Percentiles rank a stretch among this genome's conserved stretches.
These are phyloP conservation scores for Chamaecyparis obtusa DNA, from an alignment of 75 land plant genomes.

Conservation along the genomic window DNA sequence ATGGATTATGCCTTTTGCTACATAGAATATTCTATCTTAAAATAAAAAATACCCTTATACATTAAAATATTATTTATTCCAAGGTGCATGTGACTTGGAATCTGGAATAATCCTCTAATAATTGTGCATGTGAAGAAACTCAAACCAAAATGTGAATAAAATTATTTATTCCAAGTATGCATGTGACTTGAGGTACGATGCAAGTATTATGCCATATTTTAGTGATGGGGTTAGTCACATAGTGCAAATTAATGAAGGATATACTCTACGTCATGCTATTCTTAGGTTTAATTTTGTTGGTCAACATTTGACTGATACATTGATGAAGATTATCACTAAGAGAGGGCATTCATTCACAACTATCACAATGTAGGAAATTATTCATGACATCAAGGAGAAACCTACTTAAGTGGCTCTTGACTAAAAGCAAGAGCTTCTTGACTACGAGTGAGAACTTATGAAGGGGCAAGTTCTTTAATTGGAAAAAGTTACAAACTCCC, in stretches of 20 bases:
- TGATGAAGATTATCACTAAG: constrained; percentile 58
- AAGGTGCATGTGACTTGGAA: too few species aligned
- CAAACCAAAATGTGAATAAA: too few species aligned
- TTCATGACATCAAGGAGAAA: constrained; percentile 46
- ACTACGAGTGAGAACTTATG: too few species aligned
- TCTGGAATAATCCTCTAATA: too few species aligned
- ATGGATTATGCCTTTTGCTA: too few species aligned
- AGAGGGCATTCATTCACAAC: constrained; percentile 63
- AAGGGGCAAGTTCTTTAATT: constrained; percentile 40
- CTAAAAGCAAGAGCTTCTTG: constrained; percentile 47
- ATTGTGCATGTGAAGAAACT: too few species aligned
- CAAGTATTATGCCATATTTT: too few species aligned
- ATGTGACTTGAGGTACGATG: too few species aligned
- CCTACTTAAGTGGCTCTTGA: constrained; percentile 47
- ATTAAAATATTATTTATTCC: too few species aligned
- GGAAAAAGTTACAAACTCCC: constrained; percentile 54
- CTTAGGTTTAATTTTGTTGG: constrained; percentile 57
- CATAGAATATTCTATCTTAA: too few species aligned
- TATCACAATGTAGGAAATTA: constrained; percentile 53
- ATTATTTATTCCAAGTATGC: too few species aligned
- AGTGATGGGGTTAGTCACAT: constrained; percentile 22
- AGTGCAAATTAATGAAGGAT: constrained; percentile 56
- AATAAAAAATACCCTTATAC: too few species aligned
- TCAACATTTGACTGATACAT: constrained; percentile 43
- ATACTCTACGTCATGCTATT: constrained; percentile 51